A percentile compares a stretch with the other conserved stretches of the same genome.
phyloP scores from a whole-genome alignment of 306 rosid species.

The Betula pendula region DNA sequence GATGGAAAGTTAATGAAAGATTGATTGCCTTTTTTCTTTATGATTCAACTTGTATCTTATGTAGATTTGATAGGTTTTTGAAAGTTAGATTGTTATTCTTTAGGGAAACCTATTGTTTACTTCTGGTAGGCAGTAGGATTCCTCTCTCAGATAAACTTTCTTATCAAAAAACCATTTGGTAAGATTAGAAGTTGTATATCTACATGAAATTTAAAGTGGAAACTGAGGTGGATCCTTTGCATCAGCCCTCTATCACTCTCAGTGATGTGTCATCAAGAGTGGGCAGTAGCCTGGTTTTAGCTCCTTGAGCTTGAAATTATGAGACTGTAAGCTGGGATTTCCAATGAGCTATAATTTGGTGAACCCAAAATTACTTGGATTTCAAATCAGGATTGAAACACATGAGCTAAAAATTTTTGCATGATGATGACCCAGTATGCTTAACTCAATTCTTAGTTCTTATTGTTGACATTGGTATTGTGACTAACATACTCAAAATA shows the following conservation, averaged over 20 bases:
- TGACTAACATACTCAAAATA: neutral
- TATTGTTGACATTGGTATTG: neutral
- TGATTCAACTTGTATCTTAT: neutral
- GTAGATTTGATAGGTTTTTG: neutral
- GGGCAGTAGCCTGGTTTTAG: neutral
- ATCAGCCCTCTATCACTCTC: neutral
- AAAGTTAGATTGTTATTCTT: neutral
- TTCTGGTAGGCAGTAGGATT: neutral
- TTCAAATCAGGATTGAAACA: neutral
- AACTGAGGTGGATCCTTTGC: neutral
- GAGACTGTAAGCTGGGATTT: neutral
- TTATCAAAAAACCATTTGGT: neutral
- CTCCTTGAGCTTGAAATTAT: neutral
- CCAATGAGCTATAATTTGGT: constrained; percentile 5
- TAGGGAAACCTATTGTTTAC: neutral
- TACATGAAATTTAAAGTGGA: neutral
- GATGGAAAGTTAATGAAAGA: neutral
- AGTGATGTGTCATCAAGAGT: neutral
- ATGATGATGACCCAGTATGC: neutral
- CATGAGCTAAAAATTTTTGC: neutral
- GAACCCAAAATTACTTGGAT: neutral
- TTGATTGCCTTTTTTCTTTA: neutral
- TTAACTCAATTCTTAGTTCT: neutral
- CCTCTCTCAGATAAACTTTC: neutral
- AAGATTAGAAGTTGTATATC: neutral